Conservation (phyloP, 2,329 filamentous ascomycete genomes). For the Exophiala phaeomuriformis region DNA sequence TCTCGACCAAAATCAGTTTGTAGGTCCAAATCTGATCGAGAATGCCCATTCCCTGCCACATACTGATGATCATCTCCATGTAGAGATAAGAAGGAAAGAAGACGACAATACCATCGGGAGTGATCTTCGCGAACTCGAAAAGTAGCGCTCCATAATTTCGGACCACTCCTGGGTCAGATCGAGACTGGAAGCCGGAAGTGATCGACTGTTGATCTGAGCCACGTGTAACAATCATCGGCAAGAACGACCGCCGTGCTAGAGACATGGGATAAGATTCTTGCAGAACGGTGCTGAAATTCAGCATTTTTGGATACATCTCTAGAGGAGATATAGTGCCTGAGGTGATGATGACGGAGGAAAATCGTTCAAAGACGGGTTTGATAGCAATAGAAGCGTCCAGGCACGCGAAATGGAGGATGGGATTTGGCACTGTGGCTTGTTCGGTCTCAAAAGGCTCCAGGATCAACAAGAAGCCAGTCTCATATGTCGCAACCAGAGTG, state of each 20-base stretch:
- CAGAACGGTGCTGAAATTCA: constrained; percentile 83
- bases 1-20: constrained; percentile 96
- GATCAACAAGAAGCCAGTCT: constrained; percentile 91
- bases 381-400: constrained; percentile 97
- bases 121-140: constrained; percentile 92
- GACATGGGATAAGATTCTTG: constrained; percentile 99
- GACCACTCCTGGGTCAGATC: constrained; percentile 93
- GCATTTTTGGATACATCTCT: constrained; percentile 99
- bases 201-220: constrained; percentile 91
- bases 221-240: constrained; percentile 94
- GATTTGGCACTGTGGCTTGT: constrained; percentile 89
- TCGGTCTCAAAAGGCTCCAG: constrained; percentile 97
- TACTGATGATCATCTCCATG: constrained; percentile 98
- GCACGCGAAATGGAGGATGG: constrained; percentile 93
- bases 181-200: constrained; percentile 87
- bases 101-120: constrained; percentile 94
- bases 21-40: constrained; percentile 98
- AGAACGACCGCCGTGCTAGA: constrained; percentile 82
- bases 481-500: constrained; percentile 90
- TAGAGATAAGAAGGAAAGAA: constrained; percentile 99
- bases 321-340: constrained; percentile 94
- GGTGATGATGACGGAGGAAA: constrained; percentile 96
- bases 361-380: constrained; percentile 93
- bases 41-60: constrained; percentile 99
- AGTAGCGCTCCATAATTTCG: constrained; percentile 91